A percentile compares a stretch with the other conserved stretches of the same genome.
Evolutionary conservation across 805 yeast genomes (phyloP).

Genomic region (Suhomyces tanzawaensis): DNA sequence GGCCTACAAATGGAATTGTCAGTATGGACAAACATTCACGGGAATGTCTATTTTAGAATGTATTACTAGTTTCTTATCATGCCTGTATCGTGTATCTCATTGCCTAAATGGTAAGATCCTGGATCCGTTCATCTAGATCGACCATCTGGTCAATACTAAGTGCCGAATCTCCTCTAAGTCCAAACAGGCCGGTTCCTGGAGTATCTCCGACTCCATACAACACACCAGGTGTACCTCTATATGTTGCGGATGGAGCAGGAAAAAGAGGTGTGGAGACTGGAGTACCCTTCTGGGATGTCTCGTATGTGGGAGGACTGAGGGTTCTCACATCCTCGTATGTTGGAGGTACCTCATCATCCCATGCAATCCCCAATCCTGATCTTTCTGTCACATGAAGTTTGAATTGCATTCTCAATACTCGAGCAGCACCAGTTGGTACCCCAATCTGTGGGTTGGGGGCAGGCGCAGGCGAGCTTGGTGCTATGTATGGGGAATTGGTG

Average conservation of each 20-base stretch:
- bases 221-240: constrained; percentile 32
- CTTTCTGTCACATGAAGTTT: constrained; percentile 80
- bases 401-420: constrained; percentile 94
- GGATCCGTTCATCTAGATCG: constrained; percentile 33
- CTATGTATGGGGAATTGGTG: constrained; percentile 25
- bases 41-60: too few relatives aligned
- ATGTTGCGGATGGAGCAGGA: constrained; percentile 10
- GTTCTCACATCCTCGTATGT: constrained; percentile 83
- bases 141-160: constrained; percentile 26
- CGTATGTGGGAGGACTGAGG: constrained; percentile 83
- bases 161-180: constrained; percentile 7
- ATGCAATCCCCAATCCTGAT: constrained; percentile 92
- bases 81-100: too few relatives aligned
- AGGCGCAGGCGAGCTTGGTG: constrained; percentile 18
- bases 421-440: constrained; percentile 90
- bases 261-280: constrained; percentile 23
- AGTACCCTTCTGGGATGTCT: constrained; percentile 15
- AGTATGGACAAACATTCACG: too few relatives aligned
- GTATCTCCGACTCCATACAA: constrained; percentile 45
- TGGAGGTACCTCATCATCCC: constrained; percentile 99
- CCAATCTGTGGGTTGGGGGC: constrained; percentile 40
- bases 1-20: too few relatives aligned
- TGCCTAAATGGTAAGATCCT: constrained; percentile 27
- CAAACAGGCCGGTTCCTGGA: constrained; percentile 30
- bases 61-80: too few relatives aligned